Evolutionary conservation across 2,329 filamentous ascomycete genomes (phyloP), one percentile per base, ranked within the genome.

Genomic region (Phyllosticta citrichinensis): DNA sequence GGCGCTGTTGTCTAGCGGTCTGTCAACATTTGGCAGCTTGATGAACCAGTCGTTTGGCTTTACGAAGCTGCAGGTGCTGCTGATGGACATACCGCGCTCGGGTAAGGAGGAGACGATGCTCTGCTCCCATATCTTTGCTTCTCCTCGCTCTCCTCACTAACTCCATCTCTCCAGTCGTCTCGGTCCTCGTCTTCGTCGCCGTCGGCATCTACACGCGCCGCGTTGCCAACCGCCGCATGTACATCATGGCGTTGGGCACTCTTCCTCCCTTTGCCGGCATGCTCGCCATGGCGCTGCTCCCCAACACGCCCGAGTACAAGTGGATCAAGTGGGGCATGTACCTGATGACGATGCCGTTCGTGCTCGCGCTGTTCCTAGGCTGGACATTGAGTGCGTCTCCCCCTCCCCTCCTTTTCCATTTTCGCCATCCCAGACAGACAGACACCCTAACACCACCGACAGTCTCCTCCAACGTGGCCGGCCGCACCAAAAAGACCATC

Each of bases 401-500:
- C 9, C 19, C 52, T 56, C n/a, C 5, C 20, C 12, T 12, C 19
- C 19, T 1, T 22, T 5, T 8, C 24, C 5, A 40, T 47, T 33
- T 20, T n/a, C 11, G 0, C 54, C 35, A 1, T 24, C 40, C 30
- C 19, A 5, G 3, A 30, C 11, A n/a, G n/a, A 20, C 25, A 10
- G 2, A 22, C 53, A 2, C 1, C 10, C 51, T 11, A 10, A 22
- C 19, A 6, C 5, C 52, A 11, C 11, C 2, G n/a, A 14, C 60
- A 62, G 60, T 79, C 55, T 76, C 77, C 0, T 77, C 75, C 35
- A 80, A 80, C 64, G 71, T 77, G 3, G 76, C 76, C 4, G 77
- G 78, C 8, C 71, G 76, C 8, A 80, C 78, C 0, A 80, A 80
- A 65, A 75, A 77, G 25, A 78, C 77, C 3, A 67, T 79, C 51